Evolutionary conservation across 768 basidiomycete genomes (phyloP).

Genomic region (Tubosaeta sp.): DNA sequence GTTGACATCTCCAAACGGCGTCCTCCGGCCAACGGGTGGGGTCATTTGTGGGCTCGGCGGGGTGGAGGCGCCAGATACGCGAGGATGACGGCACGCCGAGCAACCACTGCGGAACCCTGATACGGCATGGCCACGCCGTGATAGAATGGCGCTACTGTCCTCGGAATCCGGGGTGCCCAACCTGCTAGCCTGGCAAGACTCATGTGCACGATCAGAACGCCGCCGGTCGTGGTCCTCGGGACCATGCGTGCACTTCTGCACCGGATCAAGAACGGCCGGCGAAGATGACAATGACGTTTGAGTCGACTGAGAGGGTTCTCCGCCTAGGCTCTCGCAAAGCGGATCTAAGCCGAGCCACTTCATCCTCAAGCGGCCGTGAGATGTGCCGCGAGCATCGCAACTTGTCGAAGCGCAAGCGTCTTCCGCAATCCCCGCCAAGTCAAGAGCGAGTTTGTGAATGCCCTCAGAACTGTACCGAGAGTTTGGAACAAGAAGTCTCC

Average conservation of each 20-base stretch:
- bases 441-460: conserved; percentile 17
- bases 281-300: conserved; percentile 3
- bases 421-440: conserved; percentile 13
- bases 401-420: neutral
- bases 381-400: neutral
- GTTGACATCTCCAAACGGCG: conserved; percentile 1
- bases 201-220: conserved; percentile 1
- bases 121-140: conserved; percentile 7
- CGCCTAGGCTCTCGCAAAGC: neutral
- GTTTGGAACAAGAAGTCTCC: conserved; percentile 21
- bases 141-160: conserved; percentile 2
- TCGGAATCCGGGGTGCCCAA: conserved; percentile 13
- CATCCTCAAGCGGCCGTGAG: conserved; percentile 10
- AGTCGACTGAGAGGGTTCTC: neutral
- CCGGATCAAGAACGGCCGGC: conserved; percentile 1
- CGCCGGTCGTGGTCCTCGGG: neutral
- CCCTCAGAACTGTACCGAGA: conserved; percentile 11
- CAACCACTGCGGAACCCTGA: conserved; percentile 28
- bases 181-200: neutral
- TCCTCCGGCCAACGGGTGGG: neutral
- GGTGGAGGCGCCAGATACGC: conserved; percentile 8
- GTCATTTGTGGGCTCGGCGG: conserved; percentile 9
- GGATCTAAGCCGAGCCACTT: conserved; percentile 16
- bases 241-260: conserved; percentile 1
- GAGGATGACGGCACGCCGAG: conserved; percentile 23